Conservation (phyloP, 129 eudicot species). For the Lactuca sativa region DNA sequence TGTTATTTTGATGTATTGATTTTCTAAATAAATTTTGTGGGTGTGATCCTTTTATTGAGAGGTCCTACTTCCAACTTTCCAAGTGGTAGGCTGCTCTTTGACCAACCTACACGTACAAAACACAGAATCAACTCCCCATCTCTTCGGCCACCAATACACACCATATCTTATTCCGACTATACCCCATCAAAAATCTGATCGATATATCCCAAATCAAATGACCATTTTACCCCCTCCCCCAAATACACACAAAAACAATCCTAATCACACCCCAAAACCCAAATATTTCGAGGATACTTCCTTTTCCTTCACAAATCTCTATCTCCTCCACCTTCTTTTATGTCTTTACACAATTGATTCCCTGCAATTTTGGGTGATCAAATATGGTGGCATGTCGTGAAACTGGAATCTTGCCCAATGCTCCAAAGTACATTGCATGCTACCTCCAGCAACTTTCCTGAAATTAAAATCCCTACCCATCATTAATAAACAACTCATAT, state of each 20-base stretch:
- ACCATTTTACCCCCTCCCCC: conserved; percentile 24
- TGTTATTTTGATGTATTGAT: neutral
- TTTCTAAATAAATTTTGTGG: neutral
- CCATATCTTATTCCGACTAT: conserved; percentile 29
- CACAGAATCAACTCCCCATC: conserved; percentile 15
- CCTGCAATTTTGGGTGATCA: conserved; percentile 25
- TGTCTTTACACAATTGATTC: conserved; percentile 12
- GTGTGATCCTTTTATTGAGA: conserved; percentile 13
- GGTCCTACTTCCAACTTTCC: conserved; percentile 27
- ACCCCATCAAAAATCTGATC: conserved; percentile 19
- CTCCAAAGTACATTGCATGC: conserved; percentile 33
- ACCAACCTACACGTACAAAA: conserved; percentile 33
- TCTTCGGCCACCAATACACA: conserved; percentile 33
- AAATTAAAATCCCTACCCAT: neutral
- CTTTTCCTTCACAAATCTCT: conserved; percentile 1
- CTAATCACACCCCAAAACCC: conserved; percentile 31
- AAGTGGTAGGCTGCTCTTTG: conserved; percentile 33
- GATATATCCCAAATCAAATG: conserved; percentile 5
- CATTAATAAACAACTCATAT: neutral
- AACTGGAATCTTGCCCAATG: conserved; percentile 32
- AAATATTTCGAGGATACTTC: conserved; percentile 16
- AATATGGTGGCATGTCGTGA: conserved; percentile 23
- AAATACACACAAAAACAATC: conserved; percentile 26
- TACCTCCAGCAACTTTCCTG: conserved; percentile 41
- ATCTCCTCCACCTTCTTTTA: neutral